Conservation (phyloP, 805 yeast species). For the Saccharomycopsis sp. region DNA sequence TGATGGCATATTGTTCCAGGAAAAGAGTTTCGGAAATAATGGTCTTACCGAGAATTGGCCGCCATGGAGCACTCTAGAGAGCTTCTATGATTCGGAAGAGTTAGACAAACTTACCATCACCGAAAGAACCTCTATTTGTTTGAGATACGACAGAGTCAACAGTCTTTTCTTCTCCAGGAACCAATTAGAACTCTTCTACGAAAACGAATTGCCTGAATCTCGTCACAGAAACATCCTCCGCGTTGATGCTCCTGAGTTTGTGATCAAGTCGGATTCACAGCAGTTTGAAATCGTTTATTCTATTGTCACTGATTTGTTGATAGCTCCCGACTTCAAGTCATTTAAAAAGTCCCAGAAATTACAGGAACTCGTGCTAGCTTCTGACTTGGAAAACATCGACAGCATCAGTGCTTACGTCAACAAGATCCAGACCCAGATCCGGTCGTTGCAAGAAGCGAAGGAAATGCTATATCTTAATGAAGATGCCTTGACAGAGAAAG, state of each 20-base stretch:
- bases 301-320: constrained; percentile 40
- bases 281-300: constrained; percentile 51
- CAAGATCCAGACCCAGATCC: constrained; percentile 41
- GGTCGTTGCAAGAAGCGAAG: constrained; percentile 36
- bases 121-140: constrained; percentile 46
- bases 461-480: constrained; percentile 35
- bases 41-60: constrained; percentile 44
- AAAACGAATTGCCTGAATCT: constrained; percentile 22
- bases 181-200: constrained; percentile 10
- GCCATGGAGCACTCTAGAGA: constrained; percentile 59
- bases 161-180: constrained; percentile 34
- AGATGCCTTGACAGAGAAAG: not conserved
- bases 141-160: constrained; percentile 47
- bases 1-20: constrained; percentile 30
- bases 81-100: constrained; percentile 44
- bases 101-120: constrained; percentile 42
- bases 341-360: constrained; percentile 39
- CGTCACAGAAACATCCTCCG: constrained; percentile 29
- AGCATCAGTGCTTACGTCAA: constrained; percentile 31
- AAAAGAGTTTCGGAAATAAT: constrained; percentile 27
- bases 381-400: constrained; percentile 31
- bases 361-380: constrained; percentile 46
- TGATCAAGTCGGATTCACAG: constrained; percentile 46
- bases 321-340: constrained; percentile 31
- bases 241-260: constrained; percentile 39